Evolutionary conservation across 2,329 filamentous ascomycete species (phyloP), one percentile per base, ranked within the genome.

Genomic region (Pseudohalonectria lignicola): DNA sequence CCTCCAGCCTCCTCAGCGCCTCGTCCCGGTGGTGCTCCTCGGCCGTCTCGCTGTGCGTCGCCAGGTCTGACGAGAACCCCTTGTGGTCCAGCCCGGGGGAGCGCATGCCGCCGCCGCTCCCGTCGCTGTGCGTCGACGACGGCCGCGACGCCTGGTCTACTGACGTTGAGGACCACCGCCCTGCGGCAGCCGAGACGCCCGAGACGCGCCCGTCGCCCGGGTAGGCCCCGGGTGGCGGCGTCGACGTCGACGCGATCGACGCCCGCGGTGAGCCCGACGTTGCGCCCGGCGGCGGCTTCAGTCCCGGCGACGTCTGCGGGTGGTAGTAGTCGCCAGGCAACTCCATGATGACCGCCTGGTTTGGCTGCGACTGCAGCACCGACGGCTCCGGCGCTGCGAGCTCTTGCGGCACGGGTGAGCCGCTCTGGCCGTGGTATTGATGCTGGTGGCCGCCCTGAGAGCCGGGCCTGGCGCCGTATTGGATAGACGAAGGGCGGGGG

Each of bases 241-340:
- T 36, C 29, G 43, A 40, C 39, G 47, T 39, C 6, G 37, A 37
- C 19, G 18, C 31, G 4, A 34, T 10, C 2, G 42, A 41, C 3
- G 38, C 40, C 45, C 39, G 19, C 33, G 41, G 38, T 31, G 42
- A 12, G 35, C 17, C 26, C 62, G 59, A 0, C 52, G 47, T 16
- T 13, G 34, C 16, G 6, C 35, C n/a, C 8, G 55, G 55, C 4
- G 51, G 49, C 2, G 45, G 48, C 16, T 50, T 50, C 5, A 55
- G 43, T 15, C 44, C 44, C 6, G 55, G 50, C 8, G 53, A 53
- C 3, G 43, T 15, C 36, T 61, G 56, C 0, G 42, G 49, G 32
- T 69, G 57, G 45, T 63, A 65, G 48, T 57, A 69, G 47, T 75
- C 71, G 17, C 70, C 71, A 0, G 62, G 60, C 43, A 67, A 56